Base-by-base conservation (phyloP, 202 grass and related monocot genomes). In the Schoenoplectus triqueter region DNA sequence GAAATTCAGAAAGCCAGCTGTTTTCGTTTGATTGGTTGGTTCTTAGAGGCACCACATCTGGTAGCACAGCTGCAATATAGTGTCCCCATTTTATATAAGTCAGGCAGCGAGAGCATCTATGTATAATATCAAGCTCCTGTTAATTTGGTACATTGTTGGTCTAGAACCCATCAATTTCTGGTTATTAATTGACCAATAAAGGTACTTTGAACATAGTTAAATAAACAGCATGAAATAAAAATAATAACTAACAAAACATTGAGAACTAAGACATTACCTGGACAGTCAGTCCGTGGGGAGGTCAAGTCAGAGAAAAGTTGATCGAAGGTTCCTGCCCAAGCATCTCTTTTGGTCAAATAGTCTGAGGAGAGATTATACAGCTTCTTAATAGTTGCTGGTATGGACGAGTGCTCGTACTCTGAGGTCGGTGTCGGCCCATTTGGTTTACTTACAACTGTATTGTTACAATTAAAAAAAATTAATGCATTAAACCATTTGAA, bases 271-370 rank as follows among this genome's bases (percentile, higher is more conserved):
- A 21, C 0, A 51, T 41, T 84, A 97, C 94, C 90, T 70, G 95
- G 95, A 64, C 92, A 98, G 2, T 98, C 90, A 1, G 93, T 94
- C 85, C 95, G 94, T 68, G 95, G 95, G 7, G 88, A 55, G 3
- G 83, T 55, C 39, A 91, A 87, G 22, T 90, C 71, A 10, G 86
- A 86, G 63, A 98, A 84, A 74, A 95, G 57, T 15, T 92, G 88
- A 2, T 95, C 92, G 13, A 95, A 98, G 0, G 95, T 98, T 15
- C 95, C 95, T 3, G 95, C 95, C 95, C 95, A 98, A 3, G 90
- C 95, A 14, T 98, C 95, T 20, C 95, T 86, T n/a, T 84, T 98
- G 1, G 92, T 98, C 61, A 98, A 83, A 86, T 93, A 98, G 56
- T 88, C 92, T 0, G 92, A 93, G 42, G 72, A 88, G 50, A 98